Percentiles rank a stretch among this genome's conserved stretches.
Conservation (phyloP, 345 rosid genomes). For the Xanthoceras sorbifolium region DNA sequence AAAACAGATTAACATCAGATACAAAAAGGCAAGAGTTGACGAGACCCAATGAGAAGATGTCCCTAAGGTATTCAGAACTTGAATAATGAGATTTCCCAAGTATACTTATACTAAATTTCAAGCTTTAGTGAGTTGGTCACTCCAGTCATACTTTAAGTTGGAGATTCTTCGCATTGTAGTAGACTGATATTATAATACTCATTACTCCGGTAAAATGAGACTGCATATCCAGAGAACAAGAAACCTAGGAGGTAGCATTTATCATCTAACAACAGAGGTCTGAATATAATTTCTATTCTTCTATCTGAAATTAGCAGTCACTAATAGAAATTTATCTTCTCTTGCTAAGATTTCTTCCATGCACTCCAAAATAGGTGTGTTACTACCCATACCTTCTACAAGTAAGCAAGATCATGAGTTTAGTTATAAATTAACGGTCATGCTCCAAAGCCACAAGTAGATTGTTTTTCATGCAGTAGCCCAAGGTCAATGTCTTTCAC, state of each 20-base stretch:
- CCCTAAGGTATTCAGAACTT: not conserved
- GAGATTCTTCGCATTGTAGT: not conserved
- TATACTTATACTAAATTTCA: not conserved
- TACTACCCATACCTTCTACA: slow-evolving; percentile 3
- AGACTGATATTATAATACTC: not conserved
- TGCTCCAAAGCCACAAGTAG: slow-evolving; percentile 1
- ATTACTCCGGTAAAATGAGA: not conserved
- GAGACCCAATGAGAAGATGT: not conserved
- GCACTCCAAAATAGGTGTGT: not conserved
- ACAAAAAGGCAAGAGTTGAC: not conserved
- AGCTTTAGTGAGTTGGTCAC: not conserved
- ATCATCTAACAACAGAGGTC: not conserved
- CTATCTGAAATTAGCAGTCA: not conserved
- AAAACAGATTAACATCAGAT: not conserved
- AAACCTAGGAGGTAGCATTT: not conserved
- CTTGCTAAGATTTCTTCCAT: slow-evolving; percentile 2
- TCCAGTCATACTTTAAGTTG: not conserved
- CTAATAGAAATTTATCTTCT: not conserved
- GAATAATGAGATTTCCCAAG: slow-evolving; percentile 1
- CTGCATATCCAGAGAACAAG: not conserved
- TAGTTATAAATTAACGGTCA: not conserved
- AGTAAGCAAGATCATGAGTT: not conserved
- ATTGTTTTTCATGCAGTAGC: not conserved
- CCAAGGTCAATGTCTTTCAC: not conserved
- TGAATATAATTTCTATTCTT: not conserved